These are phyloP conservation scores for Kwoniella pini DNA, from an alignment of 768 basidiomycete species.

Conservation along the genomic window DNA sequence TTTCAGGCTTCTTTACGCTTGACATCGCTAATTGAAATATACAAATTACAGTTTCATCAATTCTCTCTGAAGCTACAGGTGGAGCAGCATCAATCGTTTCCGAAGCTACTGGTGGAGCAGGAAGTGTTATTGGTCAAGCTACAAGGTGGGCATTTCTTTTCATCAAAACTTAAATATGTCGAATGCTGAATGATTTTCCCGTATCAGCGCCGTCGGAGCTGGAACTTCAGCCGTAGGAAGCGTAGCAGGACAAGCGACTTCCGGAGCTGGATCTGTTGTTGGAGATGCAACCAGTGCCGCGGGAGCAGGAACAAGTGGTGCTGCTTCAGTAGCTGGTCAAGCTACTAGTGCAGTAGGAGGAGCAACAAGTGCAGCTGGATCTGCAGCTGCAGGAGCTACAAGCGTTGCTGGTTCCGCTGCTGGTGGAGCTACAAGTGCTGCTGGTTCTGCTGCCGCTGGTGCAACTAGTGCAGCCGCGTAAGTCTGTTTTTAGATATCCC, in stretches of 20 bases:
- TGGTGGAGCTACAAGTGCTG: conserved; percentile 2
- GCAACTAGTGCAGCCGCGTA: conserved; percentile 15
- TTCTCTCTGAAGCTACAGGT: conserved; percentile 6
- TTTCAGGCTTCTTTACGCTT: not conserved
- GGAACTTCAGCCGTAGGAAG: conserved; percentile 11
- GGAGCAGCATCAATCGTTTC: conserved; percentile 1
- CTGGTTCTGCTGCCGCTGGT: not conserved
- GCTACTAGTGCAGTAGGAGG: not conserved
- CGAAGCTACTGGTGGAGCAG: not conserved
- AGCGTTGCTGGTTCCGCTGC: conserved; percentile 14
- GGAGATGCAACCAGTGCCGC: conserved; percentile 17
- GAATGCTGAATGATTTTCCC: too few relatives aligned
- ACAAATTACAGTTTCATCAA: not conserved
- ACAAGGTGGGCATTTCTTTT: not conserved
- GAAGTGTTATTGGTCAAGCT: too few relatives aligned
- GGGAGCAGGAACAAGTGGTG: conserved; percentile 4
- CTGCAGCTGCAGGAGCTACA: conserved; percentile 12
- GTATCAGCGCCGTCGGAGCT: conserved; percentile 5
- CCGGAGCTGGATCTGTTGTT: conserved; percentile 13
- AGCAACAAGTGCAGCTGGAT: conserved; percentile 12
- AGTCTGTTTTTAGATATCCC: not conserved
- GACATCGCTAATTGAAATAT: too few relatives aligned
- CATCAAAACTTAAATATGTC: not conserved
- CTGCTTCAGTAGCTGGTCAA: conserved; percentile 3
- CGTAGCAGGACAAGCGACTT: conserved; percentile 19